These are phyloP conservation scores for Blastobotrys peoriensis DNA, from an alignment of 805 yeast genomes.

Conservation along the genomic window DNA sequence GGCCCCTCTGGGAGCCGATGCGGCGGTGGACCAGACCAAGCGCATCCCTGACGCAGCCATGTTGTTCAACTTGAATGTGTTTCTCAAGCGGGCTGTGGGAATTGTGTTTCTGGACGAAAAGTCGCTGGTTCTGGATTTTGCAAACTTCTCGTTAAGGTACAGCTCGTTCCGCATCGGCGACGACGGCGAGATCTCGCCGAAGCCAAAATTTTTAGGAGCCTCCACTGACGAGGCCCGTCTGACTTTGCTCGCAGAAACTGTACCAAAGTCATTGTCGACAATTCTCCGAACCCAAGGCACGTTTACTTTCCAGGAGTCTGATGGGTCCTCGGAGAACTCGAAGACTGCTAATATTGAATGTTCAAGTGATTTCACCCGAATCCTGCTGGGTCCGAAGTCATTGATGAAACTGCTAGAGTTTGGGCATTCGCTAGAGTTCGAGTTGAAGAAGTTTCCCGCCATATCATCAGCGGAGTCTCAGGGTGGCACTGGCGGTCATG, in stretches of 20 bases:
- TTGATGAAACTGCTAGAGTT: slow-evolving; percentile 7
- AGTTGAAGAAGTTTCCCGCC: neutral
- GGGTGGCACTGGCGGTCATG: too few relatives aligned
- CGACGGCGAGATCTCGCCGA: neutral
- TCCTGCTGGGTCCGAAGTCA: slow-evolving; percentile 20
- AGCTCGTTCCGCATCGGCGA: slow-evolving; percentile 2
- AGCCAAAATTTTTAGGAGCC: slow-evolving; percentile 3
- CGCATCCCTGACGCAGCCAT: too few relatives aligned
- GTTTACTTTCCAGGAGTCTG: slow-evolving; percentile 2
- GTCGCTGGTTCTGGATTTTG: slow-evolving; percentile 1
- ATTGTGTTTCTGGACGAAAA: neutral
- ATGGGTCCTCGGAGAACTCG: neutral
- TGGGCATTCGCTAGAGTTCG: slow-evolving; percentile 3
- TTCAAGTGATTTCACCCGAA: slow-evolving; percentile 14
- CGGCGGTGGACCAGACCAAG: too few relatives aligned
- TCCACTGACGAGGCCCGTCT: slow-evolving; percentile 3
- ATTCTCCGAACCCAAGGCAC: slow-evolving; percentile 4
- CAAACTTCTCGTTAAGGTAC: neutral
- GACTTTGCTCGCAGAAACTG: neutral
- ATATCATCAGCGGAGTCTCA: neutral
- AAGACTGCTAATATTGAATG: slow-evolving; percentile 10
- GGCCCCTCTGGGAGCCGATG: too few relatives aligned
- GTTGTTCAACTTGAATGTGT: slow-evolving; percentile 2
- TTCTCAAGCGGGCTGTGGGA: neutral
- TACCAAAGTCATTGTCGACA: neutral